Evolutionary conservation across 1,139 yeast genomes (phyloP).

Genomic region (Taphrina flavorubra): DNA sequence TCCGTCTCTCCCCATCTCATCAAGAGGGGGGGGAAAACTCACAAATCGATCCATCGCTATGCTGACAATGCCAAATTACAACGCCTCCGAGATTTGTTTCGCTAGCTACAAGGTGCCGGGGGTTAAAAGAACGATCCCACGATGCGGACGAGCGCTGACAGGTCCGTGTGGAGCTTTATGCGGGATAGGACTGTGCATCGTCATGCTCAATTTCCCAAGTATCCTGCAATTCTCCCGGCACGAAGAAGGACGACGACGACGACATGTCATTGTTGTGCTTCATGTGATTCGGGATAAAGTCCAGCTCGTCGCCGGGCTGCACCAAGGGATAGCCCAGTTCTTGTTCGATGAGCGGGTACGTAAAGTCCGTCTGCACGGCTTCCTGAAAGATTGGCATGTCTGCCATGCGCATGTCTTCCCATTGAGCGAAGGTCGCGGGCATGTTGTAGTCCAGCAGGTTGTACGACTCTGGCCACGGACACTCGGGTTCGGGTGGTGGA

Average conservation of each 20-base stretch:
- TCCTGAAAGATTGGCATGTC: constrained; percentile 6
- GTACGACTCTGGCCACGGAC: constrained; percentile 8
- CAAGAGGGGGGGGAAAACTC: too few relatives aligned
- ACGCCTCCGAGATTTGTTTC: too few relatives aligned
- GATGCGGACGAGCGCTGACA: too few relatives aligned
- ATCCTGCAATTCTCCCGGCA: neutral
- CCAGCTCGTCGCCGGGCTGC: neutral
- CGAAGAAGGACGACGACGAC: neutral
- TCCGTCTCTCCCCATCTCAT: too few relatives aligned
- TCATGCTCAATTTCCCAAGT: constrained; percentile 3
- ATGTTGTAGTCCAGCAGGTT: constrained; percentile 7
- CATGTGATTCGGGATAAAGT: constrained; percentile 8
- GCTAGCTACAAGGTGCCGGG: too few relatives aligned
- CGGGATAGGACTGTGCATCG: neutral
- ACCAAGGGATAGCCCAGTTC: neutral
- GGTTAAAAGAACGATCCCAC: too few relatives aligned
- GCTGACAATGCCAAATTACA: too few relatives aligned
- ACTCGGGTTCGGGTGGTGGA: neutral
- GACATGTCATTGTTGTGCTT: neutral
- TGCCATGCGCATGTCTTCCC: constrained; percentile 4
- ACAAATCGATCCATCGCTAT: too few relatives aligned
- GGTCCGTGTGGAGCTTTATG: too few relatives aligned
- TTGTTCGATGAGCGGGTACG: neutral
- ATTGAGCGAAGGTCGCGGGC: constrained; percentile 9
- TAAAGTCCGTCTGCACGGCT: neutral